These are phyloP conservation scores for Myxozyma mucilagina DNA, from an alignment of 805 yeast genomes.

Conservation along the genomic window DNA sequence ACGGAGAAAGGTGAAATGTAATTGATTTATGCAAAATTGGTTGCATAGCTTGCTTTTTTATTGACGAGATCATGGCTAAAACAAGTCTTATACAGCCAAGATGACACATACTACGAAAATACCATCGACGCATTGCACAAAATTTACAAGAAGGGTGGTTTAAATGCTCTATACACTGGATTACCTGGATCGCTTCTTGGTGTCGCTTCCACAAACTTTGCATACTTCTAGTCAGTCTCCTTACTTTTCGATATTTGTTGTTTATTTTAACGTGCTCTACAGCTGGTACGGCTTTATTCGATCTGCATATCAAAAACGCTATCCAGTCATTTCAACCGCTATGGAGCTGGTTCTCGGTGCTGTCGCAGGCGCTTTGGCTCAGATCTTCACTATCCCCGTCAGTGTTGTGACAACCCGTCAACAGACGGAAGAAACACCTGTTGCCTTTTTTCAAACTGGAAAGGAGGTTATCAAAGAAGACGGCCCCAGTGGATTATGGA, in stretches of 20 bases:
- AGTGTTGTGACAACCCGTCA: conserved; percentile 68
- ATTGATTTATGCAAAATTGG: background rate
- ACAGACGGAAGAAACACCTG: conserved; percentile 38
- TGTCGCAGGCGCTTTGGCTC: conserved; percentile 78
- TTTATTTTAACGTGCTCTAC: background rate
- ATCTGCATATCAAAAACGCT: conserved; percentile 51
- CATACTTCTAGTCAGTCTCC: conserved; percentile 60
- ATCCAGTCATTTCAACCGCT: conserved; percentile 51
- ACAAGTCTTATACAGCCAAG: background rate
- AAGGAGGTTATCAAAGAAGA: conserved; percentile 59
- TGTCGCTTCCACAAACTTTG: conserved; percentile 74
- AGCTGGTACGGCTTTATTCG: conserved; percentile 76
- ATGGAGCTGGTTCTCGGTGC: conserved; percentile 76
- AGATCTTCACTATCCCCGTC: conserved; percentile 78
- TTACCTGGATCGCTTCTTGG: conserved; percentile 65
- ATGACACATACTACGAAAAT: conserved; percentile 48
- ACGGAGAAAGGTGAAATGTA: conserved; percentile 9
- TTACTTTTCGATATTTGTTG: background rate
- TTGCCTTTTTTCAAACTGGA: conserved; percentile 46
- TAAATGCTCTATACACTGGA: conserved; percentile 72
- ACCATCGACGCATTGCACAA: conserved; percentile 62
- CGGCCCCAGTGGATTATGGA: conserved; percentile 75
- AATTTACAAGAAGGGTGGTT: conserved; percentile 58
- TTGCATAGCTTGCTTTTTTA: background rate
- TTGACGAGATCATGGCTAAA: background rate